phyloP scores from a whole-genome alignment of 768 basidiomycete genomes.

The Russula ochroleuca region DNA sequence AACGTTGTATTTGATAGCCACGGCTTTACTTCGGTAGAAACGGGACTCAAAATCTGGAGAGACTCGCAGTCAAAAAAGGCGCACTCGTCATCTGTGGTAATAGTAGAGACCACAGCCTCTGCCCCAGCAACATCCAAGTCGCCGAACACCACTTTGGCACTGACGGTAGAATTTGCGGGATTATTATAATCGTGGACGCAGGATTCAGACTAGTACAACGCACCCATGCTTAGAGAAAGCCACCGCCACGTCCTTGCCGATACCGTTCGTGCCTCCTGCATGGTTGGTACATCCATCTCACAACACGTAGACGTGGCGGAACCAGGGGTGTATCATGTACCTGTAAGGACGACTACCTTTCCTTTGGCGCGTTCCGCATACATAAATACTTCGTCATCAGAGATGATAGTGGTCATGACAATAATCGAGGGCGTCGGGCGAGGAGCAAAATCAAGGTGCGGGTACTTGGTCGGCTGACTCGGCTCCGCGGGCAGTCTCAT shows the following conservation, averaged over 20 bases:
- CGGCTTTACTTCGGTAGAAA: slow-evolving; percentile 20
- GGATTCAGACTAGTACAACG: neutral
- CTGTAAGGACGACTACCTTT: slow-evolving; percentile 32
- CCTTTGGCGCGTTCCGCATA: slow-evolving; percentile 29
- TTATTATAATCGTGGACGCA: neutral
- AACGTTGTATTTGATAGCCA: slow-evolving; percentile 26
- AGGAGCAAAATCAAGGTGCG: neutral
- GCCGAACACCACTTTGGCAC: slow-evolving; percentile 27
- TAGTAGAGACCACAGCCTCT: slow-evolving; percentile 15
- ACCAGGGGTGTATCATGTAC: slow-evolving; percentile 17
- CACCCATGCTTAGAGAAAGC: slow-evolving; percentile 30
- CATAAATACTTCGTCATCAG: slow-evolving; percentile 28
- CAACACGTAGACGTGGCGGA: neutral
- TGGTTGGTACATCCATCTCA: neutral
- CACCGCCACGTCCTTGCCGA: slow-evolving; percentile 30
- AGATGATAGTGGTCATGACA: slow-evolving; percentile 28
- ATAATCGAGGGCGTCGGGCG: neutral
- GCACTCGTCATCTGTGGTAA: slow-evolving; percentile 26
- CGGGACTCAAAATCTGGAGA: neutral
- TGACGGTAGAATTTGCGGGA: neutral
- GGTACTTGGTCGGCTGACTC: too few relatives aligned
- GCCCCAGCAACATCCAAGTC: slow-evolving; percentile 18
- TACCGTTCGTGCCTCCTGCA: slow-evolving; percentile 31
- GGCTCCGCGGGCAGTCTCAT: too few relatives aligned
- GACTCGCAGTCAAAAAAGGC: neutral